Conservation (phyloP, 257 asterid genomes). For the Solanum chiquidenum region DNA sequence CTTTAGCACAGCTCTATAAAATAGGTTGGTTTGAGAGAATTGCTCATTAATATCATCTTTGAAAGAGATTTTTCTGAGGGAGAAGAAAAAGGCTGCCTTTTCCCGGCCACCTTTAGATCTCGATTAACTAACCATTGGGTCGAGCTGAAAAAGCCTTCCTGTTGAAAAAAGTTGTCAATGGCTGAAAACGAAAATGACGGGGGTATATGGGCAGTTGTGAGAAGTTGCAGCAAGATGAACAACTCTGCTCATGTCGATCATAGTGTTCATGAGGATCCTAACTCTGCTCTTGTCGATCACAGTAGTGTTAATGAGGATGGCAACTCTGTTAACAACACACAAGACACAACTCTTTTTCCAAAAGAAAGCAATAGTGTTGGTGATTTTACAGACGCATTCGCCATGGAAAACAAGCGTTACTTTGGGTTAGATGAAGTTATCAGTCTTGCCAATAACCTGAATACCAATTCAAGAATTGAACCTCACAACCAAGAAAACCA, state of each 20-base stretch:
- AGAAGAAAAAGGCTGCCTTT: not conserved
- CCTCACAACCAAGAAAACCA: not conserved
- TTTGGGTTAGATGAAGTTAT: not conserved
- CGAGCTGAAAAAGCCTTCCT: not conserved
- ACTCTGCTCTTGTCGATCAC: not conserved
- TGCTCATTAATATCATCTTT: not conserved
- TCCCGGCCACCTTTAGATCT: not conserved
- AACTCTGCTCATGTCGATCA: not conserved
- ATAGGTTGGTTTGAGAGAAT: not conserved
- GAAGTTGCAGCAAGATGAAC: not conserved
- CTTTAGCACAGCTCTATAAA: too few species aligned
- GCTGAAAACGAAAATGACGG: not conserved
- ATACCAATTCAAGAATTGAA: not conserved
- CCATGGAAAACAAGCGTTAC: not conserved
- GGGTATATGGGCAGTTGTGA: constrained; percentile 1
- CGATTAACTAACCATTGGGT: not conserved
- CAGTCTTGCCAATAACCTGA: not conserved
- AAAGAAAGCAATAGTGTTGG: not conserved
- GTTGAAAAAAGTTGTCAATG: not conserved
- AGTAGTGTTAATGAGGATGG: not conserved
- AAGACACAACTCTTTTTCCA: not conserved
- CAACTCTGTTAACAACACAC: not conserved
- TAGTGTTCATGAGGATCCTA: not conserved
- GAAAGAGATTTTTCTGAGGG: not conserved
- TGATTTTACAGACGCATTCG: not conserved